Evolutionary conservation across 305 asterid species (phyloP).

Genomic region (Fraxinus albicans): DNA sequence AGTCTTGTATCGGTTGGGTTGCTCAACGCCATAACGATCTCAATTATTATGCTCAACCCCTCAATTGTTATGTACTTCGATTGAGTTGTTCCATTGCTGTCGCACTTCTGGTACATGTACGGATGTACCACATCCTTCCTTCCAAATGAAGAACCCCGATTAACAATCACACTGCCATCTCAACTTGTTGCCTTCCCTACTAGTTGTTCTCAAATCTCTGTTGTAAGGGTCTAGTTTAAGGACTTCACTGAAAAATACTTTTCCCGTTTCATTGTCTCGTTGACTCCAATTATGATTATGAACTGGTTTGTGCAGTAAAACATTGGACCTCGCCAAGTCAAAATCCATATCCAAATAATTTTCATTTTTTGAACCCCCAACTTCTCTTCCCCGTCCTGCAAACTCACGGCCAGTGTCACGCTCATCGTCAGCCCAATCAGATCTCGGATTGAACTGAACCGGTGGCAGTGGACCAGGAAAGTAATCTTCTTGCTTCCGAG

Average conservation of each 20-base stretch:
- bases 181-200: slow-evolving; percentile 57
- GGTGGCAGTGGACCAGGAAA: slow-evolving; percentile 74
- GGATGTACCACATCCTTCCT: slow-evolving; percentile 38
- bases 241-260: slow-evolving; percentile 54
- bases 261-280: slow-evolving; percentile 67
- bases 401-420: slow-evolving; percentile 90
- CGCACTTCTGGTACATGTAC: slow-evolving; percentile 40
- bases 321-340: slow-evolving; percentile 74
- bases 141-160: slow-evolving; percentile 53
- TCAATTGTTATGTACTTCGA: slow-evolving; percentile 45
- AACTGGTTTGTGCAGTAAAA: slow-evolving; percentile 60
- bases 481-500: slow-evolving; percentile 51
- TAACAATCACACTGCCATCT: slow-evolving; percentile 34
- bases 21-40: slow-evolving; percentile 55
- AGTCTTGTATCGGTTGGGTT: slow-evolving; percentile 50
- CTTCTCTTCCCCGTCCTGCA: slow-evolving; percentile 62
- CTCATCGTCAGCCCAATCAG: slow-evolving; percentile 99
- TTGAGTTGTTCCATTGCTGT: slow-evolving; percentile 45
- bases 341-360: slow-evolving; percentile 85
- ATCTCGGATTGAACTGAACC: slow-evolving; percentile 77
- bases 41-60: slow-evolving; percentile 46
- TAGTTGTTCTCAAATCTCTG: slow-evolving; percentile 50
- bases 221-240: slow-evolving; percentile 48
- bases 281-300: slow-evolving; percentile 55
- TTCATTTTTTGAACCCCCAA: slow-evolving; percentile 59